Base-by-base conservation (phyloP, 2,329 filamentous ascomycete species). In the Alternaria sp. region DNA sequence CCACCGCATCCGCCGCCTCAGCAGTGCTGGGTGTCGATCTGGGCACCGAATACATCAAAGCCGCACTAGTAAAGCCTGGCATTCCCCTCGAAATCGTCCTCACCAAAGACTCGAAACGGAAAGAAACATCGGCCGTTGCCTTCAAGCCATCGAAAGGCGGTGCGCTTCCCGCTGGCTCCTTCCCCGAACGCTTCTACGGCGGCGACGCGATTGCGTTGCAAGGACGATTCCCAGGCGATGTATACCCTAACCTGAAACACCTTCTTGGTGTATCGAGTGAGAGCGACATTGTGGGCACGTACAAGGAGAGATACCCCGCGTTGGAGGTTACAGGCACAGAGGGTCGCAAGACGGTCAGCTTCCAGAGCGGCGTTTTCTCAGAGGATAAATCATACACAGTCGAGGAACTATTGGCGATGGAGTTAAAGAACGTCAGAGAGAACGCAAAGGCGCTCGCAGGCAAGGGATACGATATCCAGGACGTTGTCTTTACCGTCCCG, bases 11-110 rank as follows among this genome's bases (percentile, higher is more conserved):
- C 58, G 88, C 86, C 57, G 86, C 86, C 38, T 88, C 92, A 9
- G 92, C 93, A 54, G 94, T 98, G 18, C 84, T 99, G 22, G 95
- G 95, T 65, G 87, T 99, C 73, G 95, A 99, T 81, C 85, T 99
- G 56, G 95, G 95, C 69, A 97, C 95, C 58, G 93, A 97, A 79
- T 97, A 97, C 82, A 92, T 99, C 83, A 99, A 98, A 84, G 94
- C 94, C 28, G 90, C 92, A 14, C 87, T 99, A 43, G 94, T 99
- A 64, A 98, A 98, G 82, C 95, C 95, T 2, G 95, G 95, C 63
- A 94, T 97, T 54, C 95, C 95, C 11, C 92, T 99, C 77, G 95
- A 99, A 70, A 98, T 99, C 68, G 94, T 99, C 78, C 87, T 97
- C 58, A 97, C 94, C 30, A 99, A 98, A 79, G 95, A 99, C 82